Conservation (phyloP, 305 asterid species). For the Solanum hybrid region DNA sequence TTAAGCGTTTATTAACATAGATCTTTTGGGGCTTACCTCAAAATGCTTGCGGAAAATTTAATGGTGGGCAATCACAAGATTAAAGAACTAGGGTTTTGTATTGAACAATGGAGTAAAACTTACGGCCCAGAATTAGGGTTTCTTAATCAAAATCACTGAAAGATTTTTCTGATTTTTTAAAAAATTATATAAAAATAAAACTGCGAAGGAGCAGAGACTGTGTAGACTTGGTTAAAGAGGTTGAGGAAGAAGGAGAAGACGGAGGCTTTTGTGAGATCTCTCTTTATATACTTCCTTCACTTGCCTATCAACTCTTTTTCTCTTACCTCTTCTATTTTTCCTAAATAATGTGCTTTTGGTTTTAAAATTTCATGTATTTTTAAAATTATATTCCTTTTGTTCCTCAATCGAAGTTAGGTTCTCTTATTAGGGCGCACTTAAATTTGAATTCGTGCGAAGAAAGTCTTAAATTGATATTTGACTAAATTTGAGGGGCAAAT, state of each 20-base stretch:
- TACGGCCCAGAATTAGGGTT: background rate
- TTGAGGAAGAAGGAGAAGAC: background rate
- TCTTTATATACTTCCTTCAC: background rate
- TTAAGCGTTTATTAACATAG: background rate
- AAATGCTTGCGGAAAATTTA: background rate
- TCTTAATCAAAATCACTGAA: background rate
- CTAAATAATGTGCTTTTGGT: background rate
- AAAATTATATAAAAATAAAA: background rate
- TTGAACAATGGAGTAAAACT: background rate
- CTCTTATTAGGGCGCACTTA: background rate
- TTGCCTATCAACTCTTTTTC: background rate
- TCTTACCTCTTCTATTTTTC: background rate
- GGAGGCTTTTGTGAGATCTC: background rate
- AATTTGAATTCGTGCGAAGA: background rate
- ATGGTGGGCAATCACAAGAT: background rate
- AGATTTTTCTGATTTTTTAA: background rate
- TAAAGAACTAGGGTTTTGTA: conserved; percentile 6
- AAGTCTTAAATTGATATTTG: background rate
- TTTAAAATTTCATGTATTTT: background rate
- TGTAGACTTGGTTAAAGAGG: background rate
- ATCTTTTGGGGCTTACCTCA: conserved; percentile 15
- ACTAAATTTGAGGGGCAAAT: background rate
- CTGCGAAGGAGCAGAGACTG: background rate
- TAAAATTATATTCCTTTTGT: background rate
- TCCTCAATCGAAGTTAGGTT: background rate